Conservation (phyloP, 2,329 filamentous ascomycete genomes). For the Aspergillus sp. region DNA sequence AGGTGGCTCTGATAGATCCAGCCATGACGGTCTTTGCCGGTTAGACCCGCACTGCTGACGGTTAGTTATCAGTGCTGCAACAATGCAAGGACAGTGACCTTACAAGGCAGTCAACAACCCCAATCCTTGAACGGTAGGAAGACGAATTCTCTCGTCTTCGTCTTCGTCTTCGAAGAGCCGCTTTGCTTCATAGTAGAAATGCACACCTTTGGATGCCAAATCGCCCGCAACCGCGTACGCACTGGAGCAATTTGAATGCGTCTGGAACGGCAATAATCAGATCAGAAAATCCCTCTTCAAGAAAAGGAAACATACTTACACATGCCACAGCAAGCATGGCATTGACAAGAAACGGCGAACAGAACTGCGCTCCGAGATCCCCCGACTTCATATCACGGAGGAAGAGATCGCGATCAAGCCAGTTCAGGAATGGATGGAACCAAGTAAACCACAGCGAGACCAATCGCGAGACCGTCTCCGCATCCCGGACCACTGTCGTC, state of each 20-base stretch:
- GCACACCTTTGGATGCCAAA: slow-evolving; percentile 15
- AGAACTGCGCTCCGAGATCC: slow-evolving; percentile 18
- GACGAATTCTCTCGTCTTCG: slow-evolving; percentile 22
- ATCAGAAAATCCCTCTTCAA: background rate
- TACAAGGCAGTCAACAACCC: slow-evolving; percentile 25
- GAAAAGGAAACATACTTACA: slow-evolving; percentile 12
- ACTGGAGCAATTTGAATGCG: slow-evolving; percentile 21
- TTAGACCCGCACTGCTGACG: slow-evolving; percentile 20
- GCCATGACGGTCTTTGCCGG: slow-evolving; percentile 23
- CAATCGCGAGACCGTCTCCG: slow-evolving; percentile 24
- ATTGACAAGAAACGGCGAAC: slow-evolving; percentile 31
- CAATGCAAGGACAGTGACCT: background rate
- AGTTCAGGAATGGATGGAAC: slow-evolving; percentile 23
- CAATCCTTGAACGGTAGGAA: slow-evolving; percentile 24
- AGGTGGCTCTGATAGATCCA: slow-evolving; percentile 23
- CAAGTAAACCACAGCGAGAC: slow-evolving; percentile 26
- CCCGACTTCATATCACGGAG: slow-evolving; percentile 27
- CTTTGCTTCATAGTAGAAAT: slow-evolving; percentile 30
- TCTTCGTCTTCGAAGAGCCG: slow-evolving; percentile 20
- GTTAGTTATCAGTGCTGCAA: background rate
- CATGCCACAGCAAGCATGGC: slow-evolving; percentile 25
- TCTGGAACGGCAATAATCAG: slow-evolving; percentile 7
- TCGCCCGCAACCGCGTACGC: slow-evolving; percentile 13
- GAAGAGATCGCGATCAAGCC: slow-evolving; percentile 27
- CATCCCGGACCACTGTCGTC: slow-evolving; percentile 18